Evolutionary conservation across 2,329 filamentous ascomycete species (phyloP).

Genomic region (Ilyonectria mors-panacis): DNA sequence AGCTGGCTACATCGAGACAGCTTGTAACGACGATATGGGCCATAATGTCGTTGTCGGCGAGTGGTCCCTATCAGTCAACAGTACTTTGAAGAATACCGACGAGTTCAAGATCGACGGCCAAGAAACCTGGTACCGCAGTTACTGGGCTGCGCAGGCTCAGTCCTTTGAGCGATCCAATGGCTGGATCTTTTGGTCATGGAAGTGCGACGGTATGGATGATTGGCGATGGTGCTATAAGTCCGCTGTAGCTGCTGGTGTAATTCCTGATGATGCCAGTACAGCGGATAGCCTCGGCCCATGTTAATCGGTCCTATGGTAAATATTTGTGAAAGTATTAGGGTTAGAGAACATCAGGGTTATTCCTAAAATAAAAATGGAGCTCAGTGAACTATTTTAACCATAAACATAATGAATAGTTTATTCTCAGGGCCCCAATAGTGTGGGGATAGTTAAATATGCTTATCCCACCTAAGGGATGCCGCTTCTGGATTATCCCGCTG

Average conservation of each 20-base stretch:
- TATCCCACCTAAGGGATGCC: neutral
- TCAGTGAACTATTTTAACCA: neutral
- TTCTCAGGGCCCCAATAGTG: neutral
- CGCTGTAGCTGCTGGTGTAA: slow-evolving; percentile 46
- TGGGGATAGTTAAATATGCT: neutral
- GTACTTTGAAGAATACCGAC: slow-evolving; percentile 60
- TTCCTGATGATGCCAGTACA: slow-evolving; percentile 44
- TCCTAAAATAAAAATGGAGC: neutral
- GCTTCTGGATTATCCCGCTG: neutral
- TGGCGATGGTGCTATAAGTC: slow-evolving; percentile 65
- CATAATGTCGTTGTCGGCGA: slow-evolving; percentile 69
- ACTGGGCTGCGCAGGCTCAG: slow-evolving; percentile 70
- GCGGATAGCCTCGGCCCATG: slow-evolving; percentile 29
- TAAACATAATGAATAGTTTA: neutral
- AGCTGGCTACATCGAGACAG: slow-evolving; percentile 64
- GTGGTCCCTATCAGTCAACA: slow-evolving; percentile 69
- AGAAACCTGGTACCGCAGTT: slow-evolving; percentile 67
- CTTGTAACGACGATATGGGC: slow-evolving; percentile 63
- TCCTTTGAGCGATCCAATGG: slow-evolving; percentile 68
- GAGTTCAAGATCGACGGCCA: slow-evolving; percentile 61
- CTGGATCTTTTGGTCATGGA: slow-evolving; percentile 76
- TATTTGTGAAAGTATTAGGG: neutral
- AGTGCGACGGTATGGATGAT: slow-evolving; percentile 61
- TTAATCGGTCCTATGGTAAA: neutral
- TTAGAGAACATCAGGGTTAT: no score